Evolutionary conservation across 495 filamentous ascomycete species (phyloP).

Genomic region (Aspergillus coremiiformis): DNA sequence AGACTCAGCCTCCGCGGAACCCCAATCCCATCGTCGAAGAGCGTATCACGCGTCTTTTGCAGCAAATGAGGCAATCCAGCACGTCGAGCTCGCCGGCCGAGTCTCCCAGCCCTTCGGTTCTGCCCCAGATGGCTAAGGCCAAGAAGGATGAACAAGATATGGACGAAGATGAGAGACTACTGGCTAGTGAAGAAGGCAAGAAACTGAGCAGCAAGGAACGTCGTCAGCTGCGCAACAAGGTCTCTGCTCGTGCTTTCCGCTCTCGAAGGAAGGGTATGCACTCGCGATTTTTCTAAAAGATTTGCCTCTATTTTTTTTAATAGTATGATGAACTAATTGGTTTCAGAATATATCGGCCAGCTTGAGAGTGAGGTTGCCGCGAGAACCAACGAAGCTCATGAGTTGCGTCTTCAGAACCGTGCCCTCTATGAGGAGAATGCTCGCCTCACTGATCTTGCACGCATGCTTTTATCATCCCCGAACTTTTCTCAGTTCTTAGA

Average conservation of each 20-base stretch:
- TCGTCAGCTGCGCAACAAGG: conserved; percentile 92
- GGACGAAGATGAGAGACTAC: conserved; percentile 91
- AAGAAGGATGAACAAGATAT: conserved; percentile 95
- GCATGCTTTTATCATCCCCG: conserved; percentile 78
- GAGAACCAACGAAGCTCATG: conserved; percentile 62
- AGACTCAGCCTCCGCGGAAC: conserved; percentile 40
- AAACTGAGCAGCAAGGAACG: conserved; percentile 92
- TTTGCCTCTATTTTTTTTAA: no score
- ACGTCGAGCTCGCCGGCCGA: conserved; percentile 48
- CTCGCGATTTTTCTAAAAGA: background rate
- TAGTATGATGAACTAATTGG: background rate
- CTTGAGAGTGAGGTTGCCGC: conserved; percentile 77
- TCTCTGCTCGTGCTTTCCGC: conserved; percentile 93
- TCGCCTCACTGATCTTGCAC: conserved; percentile 67
- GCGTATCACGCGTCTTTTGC: conserved; percentile 75
- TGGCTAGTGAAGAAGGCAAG: conserved; percentile 95
- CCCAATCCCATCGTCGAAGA: conserved; percentile 70
- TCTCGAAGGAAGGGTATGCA: conserved; percentile 87
- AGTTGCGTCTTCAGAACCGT: conserved; percentile 65
- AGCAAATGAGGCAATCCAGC: conserved; percentile 66
- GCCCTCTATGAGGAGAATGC: conserved; percentile 72
- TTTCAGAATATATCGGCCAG: conserved; percentile 82
- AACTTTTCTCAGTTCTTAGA: conserved; percentile 77
- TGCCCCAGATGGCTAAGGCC: conserved; percentile 49
- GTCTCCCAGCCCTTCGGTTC: conserved; percentile 34